Evolutionary conservation across 2,329 filamentous ascomycete species (phyloP).

Genomic region (Phaeosphaeriaceae sp.): DNA sequence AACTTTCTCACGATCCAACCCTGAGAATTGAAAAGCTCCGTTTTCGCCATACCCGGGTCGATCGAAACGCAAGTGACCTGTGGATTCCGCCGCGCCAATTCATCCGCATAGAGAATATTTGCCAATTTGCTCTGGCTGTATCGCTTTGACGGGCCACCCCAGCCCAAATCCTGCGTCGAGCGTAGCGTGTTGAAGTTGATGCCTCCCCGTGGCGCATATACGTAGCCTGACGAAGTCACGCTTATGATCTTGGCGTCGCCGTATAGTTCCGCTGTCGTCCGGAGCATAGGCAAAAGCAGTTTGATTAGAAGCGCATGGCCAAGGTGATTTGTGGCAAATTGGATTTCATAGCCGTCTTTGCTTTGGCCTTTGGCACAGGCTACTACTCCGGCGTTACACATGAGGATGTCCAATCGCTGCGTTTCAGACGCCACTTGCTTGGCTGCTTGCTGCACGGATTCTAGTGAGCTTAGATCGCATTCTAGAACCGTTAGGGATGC

Average conservation of each 20-base stretch:
- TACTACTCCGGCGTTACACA: conserved; percentile 53
- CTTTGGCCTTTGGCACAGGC: conserved; percentile 39
- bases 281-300: conserved; percentile 50
- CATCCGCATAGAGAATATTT: conserved; percentile 51
- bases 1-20: conserved; percentile 7
- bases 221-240: conserved; percentile 38
- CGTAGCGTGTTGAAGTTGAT: conserved; percentile 41
- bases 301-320: conserved; percentile 54
- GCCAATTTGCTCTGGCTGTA: conserved; percentile 57
- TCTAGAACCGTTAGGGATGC: neutral
- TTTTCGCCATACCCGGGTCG: conserved; percentile 53
- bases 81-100: conserved; percentile 51
- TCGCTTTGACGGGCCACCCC: conserved; percentile 36
- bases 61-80: conserved; percentile 46
- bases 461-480: neutral
- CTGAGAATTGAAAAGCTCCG: conserved; percentile 6
- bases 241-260: conserved; percentile 53
- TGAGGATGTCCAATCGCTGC: conserved; percentile 49
- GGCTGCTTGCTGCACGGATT: neutral
- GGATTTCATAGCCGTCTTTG: conserved; percentile 55
- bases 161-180: conserved; percentile 21
- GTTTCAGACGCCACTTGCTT: neutral
- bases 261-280: conserved; percentile 45
- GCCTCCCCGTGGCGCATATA: conserved; percentile 14
- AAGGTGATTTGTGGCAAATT: conserved; percentile 57